Base-by-base conservation (phyloP, 2,329 filamentous ascomycete genomes). In the Ascochyta lentis region DNA sequence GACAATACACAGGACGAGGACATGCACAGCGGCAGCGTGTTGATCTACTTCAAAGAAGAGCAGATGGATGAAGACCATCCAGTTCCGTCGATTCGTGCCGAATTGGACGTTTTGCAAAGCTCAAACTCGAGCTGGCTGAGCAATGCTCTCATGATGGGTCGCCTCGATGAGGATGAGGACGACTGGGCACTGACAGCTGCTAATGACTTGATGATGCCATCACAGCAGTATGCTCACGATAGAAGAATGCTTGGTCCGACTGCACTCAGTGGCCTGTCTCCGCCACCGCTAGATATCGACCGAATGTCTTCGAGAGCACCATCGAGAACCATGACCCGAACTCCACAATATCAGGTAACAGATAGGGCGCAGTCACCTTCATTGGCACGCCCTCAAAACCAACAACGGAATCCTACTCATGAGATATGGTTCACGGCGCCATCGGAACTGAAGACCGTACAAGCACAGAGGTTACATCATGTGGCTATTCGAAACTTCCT, bases 401-500 rank as follows among this genome's bases (percentile, higher is more conserved):
- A 41, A 9, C 46, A 53, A 40, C 56, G 50, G 15, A 60, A 63
- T 35, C 61, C 75, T 1, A 77, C 76, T 3, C 74, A 77, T 43
- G 74, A 88, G 65, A 83, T 90, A 70, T 86, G 83, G 74, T 87
- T 90, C 56, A 81, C 86, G 0, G 80, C 85, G 0, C 86, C 86
- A 0, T 61, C 78, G 1, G 79, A 82, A 34, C 64, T 83, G 35
- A 80, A 66, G 12, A 70, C 69, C 67, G 63, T 81, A 73, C 66
- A 72, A 72, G 16, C 83, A 81, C 38, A 81, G 81, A 49, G 78
- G 82, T 79, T 85, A 1, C 80, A 89, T 59, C 85, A 87, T 61
- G 80, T 90, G 42, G 87, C 88, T 0, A 88, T 87, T 0, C 83
- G 88, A 19, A 91, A 90, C 64, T 83, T 90, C 40, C 86, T 91